These are phyloP conservation scores for Glycine soja DNA, from an alignment of 306 rosid species.

Conservation along the genomic window DNA sequence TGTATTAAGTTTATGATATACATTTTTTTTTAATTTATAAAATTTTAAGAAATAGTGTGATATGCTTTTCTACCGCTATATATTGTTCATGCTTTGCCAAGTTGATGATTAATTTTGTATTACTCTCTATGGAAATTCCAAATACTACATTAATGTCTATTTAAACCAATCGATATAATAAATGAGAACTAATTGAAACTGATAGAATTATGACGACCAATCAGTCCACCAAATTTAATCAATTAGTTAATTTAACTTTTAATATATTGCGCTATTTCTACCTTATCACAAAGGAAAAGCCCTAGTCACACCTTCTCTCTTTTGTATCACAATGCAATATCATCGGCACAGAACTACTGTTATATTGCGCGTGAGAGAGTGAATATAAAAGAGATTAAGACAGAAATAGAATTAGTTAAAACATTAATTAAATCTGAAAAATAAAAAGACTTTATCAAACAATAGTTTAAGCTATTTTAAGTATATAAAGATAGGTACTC, in stretches of 20 bases:
- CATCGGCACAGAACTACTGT: not conserved
- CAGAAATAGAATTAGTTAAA: too few species aligned
- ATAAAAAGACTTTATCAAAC: not conserved
- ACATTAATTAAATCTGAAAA: too few species aligned
- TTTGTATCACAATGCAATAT: not conserved
- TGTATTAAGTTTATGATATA: too few species aligned
- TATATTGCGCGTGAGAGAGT: not conserved
- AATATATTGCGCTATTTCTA: not conserved
- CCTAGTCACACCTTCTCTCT: not conserved
- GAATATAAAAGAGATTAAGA: too few species aligned
- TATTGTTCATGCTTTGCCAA: too few species aligned
- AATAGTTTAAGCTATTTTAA: not conserved
- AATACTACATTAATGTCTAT: too few species aligned
- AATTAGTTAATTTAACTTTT: not conserved
- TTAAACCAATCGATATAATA: too few species aligned
- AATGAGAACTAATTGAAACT: not conserved
- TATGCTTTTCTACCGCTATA: too few species aligned
- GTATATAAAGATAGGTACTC: not conserved
- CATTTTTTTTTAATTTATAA: too few species aligned
- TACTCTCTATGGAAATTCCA: too few species aligned
- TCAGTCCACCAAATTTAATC: not conserved
- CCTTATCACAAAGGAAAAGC: not conserved
- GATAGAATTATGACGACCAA: not conserved
- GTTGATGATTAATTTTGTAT: too few species aligned
- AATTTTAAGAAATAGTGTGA: too few species aligned